phyloP scores from a whole-genome alignment of 192 early-diverging fungal genomes.

The Linnemannia exigua region DNA sequence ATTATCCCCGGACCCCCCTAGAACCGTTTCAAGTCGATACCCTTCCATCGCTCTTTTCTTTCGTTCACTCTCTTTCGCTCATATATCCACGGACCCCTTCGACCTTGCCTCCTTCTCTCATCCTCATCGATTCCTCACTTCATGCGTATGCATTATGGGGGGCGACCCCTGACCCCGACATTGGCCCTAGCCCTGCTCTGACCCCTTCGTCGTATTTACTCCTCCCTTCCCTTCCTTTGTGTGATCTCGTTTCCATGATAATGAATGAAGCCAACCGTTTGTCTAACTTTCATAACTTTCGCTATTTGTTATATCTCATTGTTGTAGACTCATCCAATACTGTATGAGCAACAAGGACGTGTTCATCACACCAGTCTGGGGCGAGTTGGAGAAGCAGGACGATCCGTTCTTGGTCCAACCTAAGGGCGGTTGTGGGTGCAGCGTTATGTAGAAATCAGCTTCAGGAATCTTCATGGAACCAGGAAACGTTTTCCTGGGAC shows the following conservation, averaged over 20 bases:
- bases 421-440: constrained; percentile 43
- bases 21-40: neutral
- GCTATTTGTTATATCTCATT: neutral
- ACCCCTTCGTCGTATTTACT: neutral
- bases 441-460: constrained; percentile 28
- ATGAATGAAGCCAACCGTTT: neutral
- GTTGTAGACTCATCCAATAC: constrained; percentile 46
- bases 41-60: neutral
- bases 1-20: neutral
- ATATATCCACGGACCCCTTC: constrained; percentile 8
- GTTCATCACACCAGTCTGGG: constrained; percentile 56
- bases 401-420: constrained; percentile 53
- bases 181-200: neutral
- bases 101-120: neutral
- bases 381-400: constrained; percentile 46
- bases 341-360: constrained; percentile 40
- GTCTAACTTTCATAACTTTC: neutral
- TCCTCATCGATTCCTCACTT: neutral
- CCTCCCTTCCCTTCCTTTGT: neutral
- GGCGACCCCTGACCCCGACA: neutral
- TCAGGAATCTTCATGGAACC: neutral
- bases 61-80: neutral
- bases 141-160: neutral
- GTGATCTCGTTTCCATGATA: neutral
- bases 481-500: neutral